Evolutionary conservation across 495 filamentous ascomycete species (phyloP), one percentile per base, ranked within the genome.

Genomic region (Hypoxylon perforatum): DNA sequence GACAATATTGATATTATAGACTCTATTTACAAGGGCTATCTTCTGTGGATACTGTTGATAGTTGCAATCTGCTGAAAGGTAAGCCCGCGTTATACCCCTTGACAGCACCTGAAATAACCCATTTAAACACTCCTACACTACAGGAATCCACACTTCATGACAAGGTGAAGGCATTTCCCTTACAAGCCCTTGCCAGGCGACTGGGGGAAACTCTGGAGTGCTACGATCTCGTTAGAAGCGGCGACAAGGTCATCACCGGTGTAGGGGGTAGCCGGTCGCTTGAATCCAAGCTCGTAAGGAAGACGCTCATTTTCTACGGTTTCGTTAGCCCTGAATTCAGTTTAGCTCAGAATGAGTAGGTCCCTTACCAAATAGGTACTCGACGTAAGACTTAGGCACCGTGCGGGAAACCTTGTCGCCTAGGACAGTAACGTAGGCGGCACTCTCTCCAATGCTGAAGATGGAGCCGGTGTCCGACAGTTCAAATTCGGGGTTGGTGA

Each of bases 331-430:
- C 57, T 23, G 36, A 52, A 54, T 47, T 22, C 4, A 25, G 6
- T 23, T 23, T 19, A 12, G n/a, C 25, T 6, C 15, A 63, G 30
- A 23, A n/a, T 23, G 11, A 23, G 14, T 23, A 9, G 61, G 44
- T 8, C 14, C 30, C 79, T 68, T 61, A 84, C 81, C 67, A 59
- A 85, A 85, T n/a, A 82, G 69, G 59, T 77, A 84, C 44, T 82
- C 76, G 5, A 82, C 76, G 42, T 72, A 74, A 1, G 17, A 23
- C 63, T 76, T 69, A 3, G 76, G 74, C 6, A 78, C 80, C 0
- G 73, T 80, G 5, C 69, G 76, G 8, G 70, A 28, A 18, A 61
- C 45, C 35, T 72, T 73, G 57, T 84, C 77, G 1, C 83, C 84
- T 17, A 86, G 66, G 1, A 76, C 68, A 12, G 79, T 48, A 17